phyloP scores from a whole-genome alignment of 441 rosid genomes.

The Dalechampia spathulata region DNA sequence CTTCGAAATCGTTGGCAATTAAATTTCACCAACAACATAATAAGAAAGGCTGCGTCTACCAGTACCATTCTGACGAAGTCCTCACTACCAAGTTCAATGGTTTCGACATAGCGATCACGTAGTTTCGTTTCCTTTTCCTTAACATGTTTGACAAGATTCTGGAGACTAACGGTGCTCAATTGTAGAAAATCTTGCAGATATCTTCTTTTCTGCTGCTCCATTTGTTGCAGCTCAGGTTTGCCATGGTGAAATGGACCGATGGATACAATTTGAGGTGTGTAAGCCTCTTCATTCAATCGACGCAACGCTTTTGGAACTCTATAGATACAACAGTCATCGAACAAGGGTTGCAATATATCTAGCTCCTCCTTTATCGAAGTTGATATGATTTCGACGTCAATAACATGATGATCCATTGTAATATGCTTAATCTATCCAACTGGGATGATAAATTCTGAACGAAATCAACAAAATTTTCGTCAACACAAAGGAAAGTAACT shows the following conservation, averaged over 20 bases:
- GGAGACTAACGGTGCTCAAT: not conserved
- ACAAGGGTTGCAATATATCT: not conserved
- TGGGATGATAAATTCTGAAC: too few relatives aligned
- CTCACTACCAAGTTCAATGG: not conserved
- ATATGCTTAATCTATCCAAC: too few relatives aligned
- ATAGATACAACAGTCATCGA: not conserved
- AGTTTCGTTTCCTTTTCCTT: not conserved
- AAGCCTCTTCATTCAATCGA: not conserved
- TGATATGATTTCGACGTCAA: not conserved
- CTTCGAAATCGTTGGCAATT: not conserved
- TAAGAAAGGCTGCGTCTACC: not conserved
- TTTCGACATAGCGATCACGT: constrained; percentile 17
- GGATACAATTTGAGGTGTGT: not conserved
- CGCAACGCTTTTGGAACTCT: not conserved
- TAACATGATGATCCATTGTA: too few relatives aligned
- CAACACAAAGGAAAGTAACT: too few relatives aligned
- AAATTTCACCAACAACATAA: not conserved
- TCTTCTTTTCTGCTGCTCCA: constrained; percentile 4
- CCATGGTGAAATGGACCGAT: constrained; percentile 6
- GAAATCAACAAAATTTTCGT: too few relatives aligned
- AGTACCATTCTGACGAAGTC: constrained; percentile 5
- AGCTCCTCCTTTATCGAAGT: not conserved
- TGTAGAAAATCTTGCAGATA: constrained; percentile 6
- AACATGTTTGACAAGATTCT: not conserved
- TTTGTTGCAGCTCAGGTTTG: not conserved